phyloP scores from a whole-genome alignment of 192 early-diverging fungal species.

The Umbelopsis vinacea region DNA sequence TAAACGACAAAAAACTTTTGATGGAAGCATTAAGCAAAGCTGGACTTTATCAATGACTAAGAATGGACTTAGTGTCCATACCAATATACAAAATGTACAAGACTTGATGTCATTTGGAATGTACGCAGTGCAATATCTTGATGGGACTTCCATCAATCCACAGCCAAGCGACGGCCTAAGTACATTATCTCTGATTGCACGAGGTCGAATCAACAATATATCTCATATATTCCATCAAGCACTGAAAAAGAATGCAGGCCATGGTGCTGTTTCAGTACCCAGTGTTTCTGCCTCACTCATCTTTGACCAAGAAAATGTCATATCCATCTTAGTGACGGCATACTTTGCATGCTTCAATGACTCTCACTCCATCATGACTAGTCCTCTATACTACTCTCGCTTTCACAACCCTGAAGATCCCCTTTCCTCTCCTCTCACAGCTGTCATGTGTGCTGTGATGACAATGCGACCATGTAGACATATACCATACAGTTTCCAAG shows the following conservation, averaged over 20 bases:
- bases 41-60: neutral
- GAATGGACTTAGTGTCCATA: neutral
- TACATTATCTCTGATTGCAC: neutral
- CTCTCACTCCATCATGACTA: neutral
- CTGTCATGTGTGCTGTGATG: conserved; percentile 1
- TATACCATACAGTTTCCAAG: neutral
- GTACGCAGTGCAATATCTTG: conserved; percentile 11
- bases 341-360: neutral
- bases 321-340: neutral
- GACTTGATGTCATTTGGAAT: neutral
- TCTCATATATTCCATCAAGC: neutral
- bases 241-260: neutral
- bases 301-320: conserved; percentile 8
- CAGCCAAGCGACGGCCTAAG: neutral
- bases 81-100: neutral
- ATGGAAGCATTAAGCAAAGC: neutral
- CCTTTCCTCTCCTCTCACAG: neutral
- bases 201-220: neutral
- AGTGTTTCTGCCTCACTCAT: neutral
- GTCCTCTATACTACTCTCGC: neutral
- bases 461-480: neutral
- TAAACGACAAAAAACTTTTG: neutral
- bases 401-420: neutral
- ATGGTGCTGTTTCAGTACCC: neutral
- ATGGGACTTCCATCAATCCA: neutral